Percentiles rank a stretch among this genome's conserved stretches.
phyloP scores from a whole-genome alignment of 768 basidiomycete species.

The Leccinum arenicola region DNA sequence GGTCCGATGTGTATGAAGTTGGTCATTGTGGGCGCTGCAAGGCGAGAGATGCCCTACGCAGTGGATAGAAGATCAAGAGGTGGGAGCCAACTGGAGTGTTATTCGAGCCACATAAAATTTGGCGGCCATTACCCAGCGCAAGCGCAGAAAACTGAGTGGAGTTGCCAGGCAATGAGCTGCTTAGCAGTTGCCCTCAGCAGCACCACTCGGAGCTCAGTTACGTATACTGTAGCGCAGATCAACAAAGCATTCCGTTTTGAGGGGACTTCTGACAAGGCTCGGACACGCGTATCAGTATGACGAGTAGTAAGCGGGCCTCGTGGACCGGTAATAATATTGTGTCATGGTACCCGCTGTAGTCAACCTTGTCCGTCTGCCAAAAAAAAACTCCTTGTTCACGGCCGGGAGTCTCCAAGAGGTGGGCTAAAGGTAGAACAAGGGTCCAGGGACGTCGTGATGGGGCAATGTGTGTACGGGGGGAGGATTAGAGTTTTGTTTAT shows the following conservation, averaged over 20 bases:
- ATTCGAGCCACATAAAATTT: background rate
- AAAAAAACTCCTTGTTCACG: slow-evolving; percentile 4
- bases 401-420: slow-evolving; percentile 4
- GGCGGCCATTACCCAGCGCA: background rate
- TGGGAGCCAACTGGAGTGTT: background rate
- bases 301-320: slow-evolving; percentile 13
- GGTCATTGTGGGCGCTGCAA: slow-evolving; percentile 1
- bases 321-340: slow-evolving; percentile 12
- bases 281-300: slow-evolving; percentile 19
- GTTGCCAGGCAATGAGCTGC: background rate
- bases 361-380: slow-evolving; percentile 14
- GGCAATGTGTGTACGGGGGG: slow-evolving; percentile 13
- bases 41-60: background rate
- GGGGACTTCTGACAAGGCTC: slow-evolving; percentile 21
- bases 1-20: background rate
- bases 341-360: slow-evolving; percentile 16
- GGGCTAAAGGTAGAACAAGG: slow-evolving; percentile 31
- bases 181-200: background rate
- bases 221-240: slow-evolving; percentile 6
- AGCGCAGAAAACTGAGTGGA: background rate
- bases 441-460: slow-evolving; percentile 29
- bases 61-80: slow-evolving; percentile 7
- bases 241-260: slow-evolving; percentile 24
- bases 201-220: slow-evolving; percentile 7
- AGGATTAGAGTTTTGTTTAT: slow-evolving; percentile 20